Evolutionary conservation across 2,329 filamentous ascomycete genomes (phyloP).

Genomic region (Pseudogymnoascus sp.): DNA sequence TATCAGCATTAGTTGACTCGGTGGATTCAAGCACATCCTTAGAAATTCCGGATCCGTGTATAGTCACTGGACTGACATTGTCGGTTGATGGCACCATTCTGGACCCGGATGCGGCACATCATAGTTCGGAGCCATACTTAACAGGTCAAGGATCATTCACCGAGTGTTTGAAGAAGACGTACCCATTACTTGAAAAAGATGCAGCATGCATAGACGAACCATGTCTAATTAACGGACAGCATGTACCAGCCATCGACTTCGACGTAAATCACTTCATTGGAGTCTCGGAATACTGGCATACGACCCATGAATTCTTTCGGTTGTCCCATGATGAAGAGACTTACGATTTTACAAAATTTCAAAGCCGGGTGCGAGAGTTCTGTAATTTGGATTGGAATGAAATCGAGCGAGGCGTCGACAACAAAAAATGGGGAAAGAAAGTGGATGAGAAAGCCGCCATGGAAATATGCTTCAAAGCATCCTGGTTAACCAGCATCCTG

Average conservation of each 20-base stretch:
- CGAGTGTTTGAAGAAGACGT: slow-evolving; percentile 74
- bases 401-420: slow-evolving; percentile 60
- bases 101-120: slow-evolving; percentile 28
- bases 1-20: slow-evolving; percentile 66
- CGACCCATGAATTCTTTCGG: slow-evolving; percentile 88
- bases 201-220: slow-evolving; percentile 74
- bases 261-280: slow-evolving; percentile 96
- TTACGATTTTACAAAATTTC: slow-evolving; percentile 87
- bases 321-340: slow-evolving; percentile 66
- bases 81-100: slow-evolving; percentile 61
- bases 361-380: slow-evolving; percentile 75
- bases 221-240: slow-evolving; percentile 82
- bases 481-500: slow-evolving; percentile 93
- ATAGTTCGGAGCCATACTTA: slow-evolving; percentile 47
- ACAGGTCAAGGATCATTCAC: slow-evolving; percentile 82
- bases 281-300: slow-evolving; percentile 98
- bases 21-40: slow-evolving; percentile 49
- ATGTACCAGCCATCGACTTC: slow-evolving; percentile 94
- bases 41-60: slow-evolving; percentile 83
- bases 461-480: slow-evolving; percentile 94
- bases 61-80: slow-evolving; percentile 70
- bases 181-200: slow-evolving; percentile 84
- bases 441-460: slow-evolving; percentile 66
- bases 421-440: slow-evolving; percentile 69
- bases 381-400: slow-evolving; percentile 76